phyloP scores from a whole-genome alignment of 495 filamentous ascomycete genomes.

The Talaromyces nanjingensis region DNA sequence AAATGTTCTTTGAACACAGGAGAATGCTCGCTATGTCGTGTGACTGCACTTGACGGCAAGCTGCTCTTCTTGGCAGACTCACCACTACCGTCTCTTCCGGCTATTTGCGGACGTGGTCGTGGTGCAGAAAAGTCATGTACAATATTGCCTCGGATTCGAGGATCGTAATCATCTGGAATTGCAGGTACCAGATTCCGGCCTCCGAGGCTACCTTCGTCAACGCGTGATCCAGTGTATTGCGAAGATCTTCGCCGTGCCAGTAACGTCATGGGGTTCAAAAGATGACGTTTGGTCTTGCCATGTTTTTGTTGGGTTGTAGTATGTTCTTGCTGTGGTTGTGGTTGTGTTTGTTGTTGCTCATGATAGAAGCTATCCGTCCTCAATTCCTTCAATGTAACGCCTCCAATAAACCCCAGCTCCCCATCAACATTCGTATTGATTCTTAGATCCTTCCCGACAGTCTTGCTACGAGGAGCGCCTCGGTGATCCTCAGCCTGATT shows the following conservation, averaged over 20 bases:
- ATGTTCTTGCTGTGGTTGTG: not conserved
- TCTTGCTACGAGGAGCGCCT: not conserved
- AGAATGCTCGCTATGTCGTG: slow-evolving; percentile 42
- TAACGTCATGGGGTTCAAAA: slow-evolving; percentile 62
- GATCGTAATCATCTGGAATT: slow-evolving; percentile 71
- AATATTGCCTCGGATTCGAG: slow-evolving; percentile 72
- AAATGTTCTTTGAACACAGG: slow-evolving; percentile 65
- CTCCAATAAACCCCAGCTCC: slow-evolving; percentile 3
- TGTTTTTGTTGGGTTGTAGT: slow-evolving; percentile 27
- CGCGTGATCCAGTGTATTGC: slow-evolving; percentile 34
- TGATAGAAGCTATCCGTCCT: slow-evolving; percentile 15
- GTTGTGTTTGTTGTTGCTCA: slow-evolving; percentile 8
- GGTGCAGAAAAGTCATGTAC: slow-evolving; percentile 91
- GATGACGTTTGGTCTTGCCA: slow-evolving; percentile 56
- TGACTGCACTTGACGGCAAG: slow-evolving; percentile 23
- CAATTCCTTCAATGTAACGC: slow-evolving; percentile 17
- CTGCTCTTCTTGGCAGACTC: slow-evolving; percentile 3
- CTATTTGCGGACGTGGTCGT: slow-evolving; percentile 44
- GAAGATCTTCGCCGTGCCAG: slow-evolving; percentile 52
- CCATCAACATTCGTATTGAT: slow-evolving; percentile 30
- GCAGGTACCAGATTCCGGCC: slow-evolving; percentile 47
- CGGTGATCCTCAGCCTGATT: slow-evolving; percentile 11
- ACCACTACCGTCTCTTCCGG: slow-evolving; percentile 11
- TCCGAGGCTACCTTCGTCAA: slow-evolving; percentile 40
- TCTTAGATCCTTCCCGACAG: slow-evolving; percentile 20